Evolutionary conservation across 495 filamentous ascomycete genomes (phyloP).

Genomic region (Amniculicola lignicola): DNA sequence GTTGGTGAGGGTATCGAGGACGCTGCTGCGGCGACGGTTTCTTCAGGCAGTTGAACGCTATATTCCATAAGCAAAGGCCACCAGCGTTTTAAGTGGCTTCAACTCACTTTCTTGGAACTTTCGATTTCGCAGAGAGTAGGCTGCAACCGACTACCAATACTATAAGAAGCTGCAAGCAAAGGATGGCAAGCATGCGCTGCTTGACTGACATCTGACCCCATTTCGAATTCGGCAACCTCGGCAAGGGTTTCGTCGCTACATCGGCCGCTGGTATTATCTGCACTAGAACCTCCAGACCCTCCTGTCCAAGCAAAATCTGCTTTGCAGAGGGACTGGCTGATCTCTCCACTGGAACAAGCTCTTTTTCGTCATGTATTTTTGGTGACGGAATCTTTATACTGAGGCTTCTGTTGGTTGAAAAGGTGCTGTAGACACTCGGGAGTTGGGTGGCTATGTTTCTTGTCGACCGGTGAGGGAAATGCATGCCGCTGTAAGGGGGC

Average conservation of each 20-base stretch:
- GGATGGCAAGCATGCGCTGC: slow-evolving; percentile 2
- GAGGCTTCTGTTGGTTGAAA: not conserved
- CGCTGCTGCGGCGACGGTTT: not conserved
- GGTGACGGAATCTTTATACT: not conserved
- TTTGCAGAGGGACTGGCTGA: slow-evolving; percentile 6
- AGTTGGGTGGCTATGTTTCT: slow-evolving; percentile 14
- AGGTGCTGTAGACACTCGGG: slow-evolving; percentile 10
- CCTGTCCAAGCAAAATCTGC: slow-evolving; percentile 2
- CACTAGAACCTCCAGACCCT: slow-evolving; percentile 20
- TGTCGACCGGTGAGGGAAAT: slow-evolving; percentile 5
- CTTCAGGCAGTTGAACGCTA: not conserved
- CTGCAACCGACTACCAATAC: slow-evolving; percentile 8
- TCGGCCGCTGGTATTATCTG: not conserved
- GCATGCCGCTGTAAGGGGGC: slow-evolving; percentile 7
- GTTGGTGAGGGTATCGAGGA: not conserved
- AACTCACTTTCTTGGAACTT: not conserved
- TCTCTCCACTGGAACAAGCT: slow-evolving; percentile 20
- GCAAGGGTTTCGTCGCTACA: slow-evolving; percentile 2
- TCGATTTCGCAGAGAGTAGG: not conserved
- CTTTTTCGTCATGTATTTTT: slow-evolving; percentile 10
- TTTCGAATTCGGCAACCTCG: not conserved
- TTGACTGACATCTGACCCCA: slow-evolving; percentile 8
- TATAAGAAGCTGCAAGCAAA: slow-evolving; percentile 8
- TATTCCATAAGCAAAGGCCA: not conserved
- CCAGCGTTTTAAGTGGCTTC: not conserved